Evolutionary conservation across 2,329 filamentous ascomycete species (phyloP), one percentile per base, ranked within the genome.

Genomic region (Calonectria pauciramosa): DNA sequence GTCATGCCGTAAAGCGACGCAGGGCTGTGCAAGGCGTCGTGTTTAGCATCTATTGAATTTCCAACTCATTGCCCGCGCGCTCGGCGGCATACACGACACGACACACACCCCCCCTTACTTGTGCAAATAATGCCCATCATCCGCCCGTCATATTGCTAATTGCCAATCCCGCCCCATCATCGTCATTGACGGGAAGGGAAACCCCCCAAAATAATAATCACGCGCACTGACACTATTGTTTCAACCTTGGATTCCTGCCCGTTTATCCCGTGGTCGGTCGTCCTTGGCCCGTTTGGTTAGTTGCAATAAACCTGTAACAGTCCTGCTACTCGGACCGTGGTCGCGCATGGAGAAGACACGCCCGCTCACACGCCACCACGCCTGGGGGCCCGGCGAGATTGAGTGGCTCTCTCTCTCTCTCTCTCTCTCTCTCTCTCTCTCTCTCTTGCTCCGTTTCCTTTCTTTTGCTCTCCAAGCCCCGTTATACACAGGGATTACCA

Each of bases 281-380:
- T 4, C 28, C 16, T 54, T 18, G 51, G 13, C 56, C 9, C 23
- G 26, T 38, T 44, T 41, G 44, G 38, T 63, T 16, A 26, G 47
- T 56, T 36, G 36, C 76, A 76, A 78, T 77, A 75, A 49, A 73
- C 72, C 77, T 81, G 79, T 78, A 76, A 80, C 79, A 72, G 41
- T 73, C 71, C 73, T 80, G 79, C 68, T 74, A 80, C 79, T 73
- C 68, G 20, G n/a, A 49, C 54, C 52, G 44, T 28, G 51, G 51
- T 75, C 72, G 32, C 41, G 44, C 30, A 59, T 59, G 60, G n/a
- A 6, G 32, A 23, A 18, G n/a, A 38, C 30, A 8, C 64, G 30
- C 44, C 28, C 36, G 28, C 63, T 11, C 23, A n/a, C 23, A n/a
- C 56, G 28, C 34, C 32, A 13, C 36, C 32, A 26, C n/a, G n/a